Conservation (phyloP, 257 asterid species). For the Scutellaria baicalensis region DNA sequence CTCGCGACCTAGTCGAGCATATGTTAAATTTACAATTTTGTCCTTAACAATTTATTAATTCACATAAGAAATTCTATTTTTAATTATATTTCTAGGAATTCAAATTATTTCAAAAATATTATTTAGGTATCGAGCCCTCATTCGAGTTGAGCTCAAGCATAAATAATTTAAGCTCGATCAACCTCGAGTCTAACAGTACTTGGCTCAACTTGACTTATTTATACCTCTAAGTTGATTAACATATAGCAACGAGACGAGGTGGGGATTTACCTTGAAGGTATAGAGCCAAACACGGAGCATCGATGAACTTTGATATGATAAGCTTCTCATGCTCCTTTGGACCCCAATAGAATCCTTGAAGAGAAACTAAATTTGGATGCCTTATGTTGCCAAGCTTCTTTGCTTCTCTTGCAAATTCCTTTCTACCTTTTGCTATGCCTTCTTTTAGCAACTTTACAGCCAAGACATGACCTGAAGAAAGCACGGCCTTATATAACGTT, state of each 20-base stretch:
- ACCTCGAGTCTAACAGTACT: no score
- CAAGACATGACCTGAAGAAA: slow-evolving; percentile 50
- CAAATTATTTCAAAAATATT: no score
- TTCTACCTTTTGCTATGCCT: slow-evolving; percentile 67
- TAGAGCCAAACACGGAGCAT: slow-evolving; percentile 62
- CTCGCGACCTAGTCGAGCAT: no score
- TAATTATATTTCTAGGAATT: no score
- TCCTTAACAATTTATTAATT: no score
- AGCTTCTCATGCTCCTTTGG: slow-evolving; percentile 85
- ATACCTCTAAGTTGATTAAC: background rate
- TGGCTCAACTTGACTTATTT: no score
- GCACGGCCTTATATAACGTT: slow-evolving; percentile 64
- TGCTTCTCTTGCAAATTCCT: slow-evolving; percentile 74
- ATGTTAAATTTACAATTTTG: no score
- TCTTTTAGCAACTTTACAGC: slow-evolving; percentile 81
- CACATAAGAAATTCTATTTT: no score
- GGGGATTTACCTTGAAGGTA: slow-evolving; percentile 54
- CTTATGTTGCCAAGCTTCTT: slow-evolving; percentile 70
- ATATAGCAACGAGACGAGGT: background rate
- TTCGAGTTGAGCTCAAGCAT: no score
- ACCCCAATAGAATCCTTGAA: slow-evolving; percentile 85
- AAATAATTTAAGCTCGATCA: no score
- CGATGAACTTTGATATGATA: slow-evolving; percentile 49
- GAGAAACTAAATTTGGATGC: slow-evolving; percentile 63
- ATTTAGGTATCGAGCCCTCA: no score